A percentile compares a stretch with the other conserved stretches of the same genome.
Conservation (phyloP, 1,139 yeast species). For the Diutina pseudorugosa region DNA sequence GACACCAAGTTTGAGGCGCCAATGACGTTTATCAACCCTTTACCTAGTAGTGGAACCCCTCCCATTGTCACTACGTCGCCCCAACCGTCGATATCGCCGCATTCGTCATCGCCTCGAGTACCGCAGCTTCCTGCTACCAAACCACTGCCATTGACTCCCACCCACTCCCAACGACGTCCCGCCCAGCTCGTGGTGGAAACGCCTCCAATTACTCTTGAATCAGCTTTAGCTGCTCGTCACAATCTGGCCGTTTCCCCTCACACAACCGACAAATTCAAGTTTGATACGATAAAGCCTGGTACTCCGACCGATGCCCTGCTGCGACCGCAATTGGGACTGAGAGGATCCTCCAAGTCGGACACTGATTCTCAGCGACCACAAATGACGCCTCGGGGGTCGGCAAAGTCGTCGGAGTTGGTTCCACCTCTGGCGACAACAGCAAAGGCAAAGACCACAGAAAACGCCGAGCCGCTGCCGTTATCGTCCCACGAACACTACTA, state of each 20-base stretch:
- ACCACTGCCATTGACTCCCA: neutral
- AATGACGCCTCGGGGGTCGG: neutral
- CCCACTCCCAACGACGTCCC: neutral
- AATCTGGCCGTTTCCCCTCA: neutral
- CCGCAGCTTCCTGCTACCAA: neutral
- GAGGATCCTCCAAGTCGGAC: neutral
- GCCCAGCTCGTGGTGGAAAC: neutral
- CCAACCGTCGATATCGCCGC: neutral
- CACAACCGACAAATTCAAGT: neutral
- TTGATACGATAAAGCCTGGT: too few species aligned
- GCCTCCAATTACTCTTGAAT: neutral
- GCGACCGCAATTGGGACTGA: neutral
- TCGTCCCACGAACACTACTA: neutral
- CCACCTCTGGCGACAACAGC: too few species aligned
- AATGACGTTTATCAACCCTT: too few species aligned
- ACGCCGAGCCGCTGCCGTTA: neutral
- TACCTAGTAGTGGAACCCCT: too few species aligned
- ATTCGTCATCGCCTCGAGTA: neutral
- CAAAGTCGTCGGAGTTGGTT: too few species aligned
- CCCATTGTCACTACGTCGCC: neutral
- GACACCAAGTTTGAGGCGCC: too few species aligned
- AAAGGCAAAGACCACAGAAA: too few species aligned
- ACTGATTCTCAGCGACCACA: neutral
- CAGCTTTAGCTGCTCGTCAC: neutral
- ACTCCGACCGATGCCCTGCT: too few species aligned